phyloP scores from a whole-genome alignment of 225 moss, liverwort and hornwort species.

The Marchantia polymorpha region DNA sequence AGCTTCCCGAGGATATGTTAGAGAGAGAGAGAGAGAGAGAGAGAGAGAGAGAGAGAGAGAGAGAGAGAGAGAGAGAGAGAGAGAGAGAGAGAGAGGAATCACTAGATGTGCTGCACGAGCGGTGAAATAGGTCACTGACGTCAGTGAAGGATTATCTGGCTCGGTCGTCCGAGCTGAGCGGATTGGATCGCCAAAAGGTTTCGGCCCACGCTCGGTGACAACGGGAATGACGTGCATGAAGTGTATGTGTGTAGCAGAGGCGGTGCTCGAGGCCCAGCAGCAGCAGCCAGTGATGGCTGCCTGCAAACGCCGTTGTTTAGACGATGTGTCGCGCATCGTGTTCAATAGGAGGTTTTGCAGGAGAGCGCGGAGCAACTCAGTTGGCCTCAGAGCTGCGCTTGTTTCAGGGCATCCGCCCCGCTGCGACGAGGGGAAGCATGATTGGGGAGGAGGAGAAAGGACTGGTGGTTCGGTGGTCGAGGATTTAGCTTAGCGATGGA shows the following conservation, averaged over 20 bases:
- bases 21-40: background rate
- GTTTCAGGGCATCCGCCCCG: background rate
- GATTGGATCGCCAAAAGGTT: conserved; percentile 10
- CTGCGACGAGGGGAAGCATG: background rate
- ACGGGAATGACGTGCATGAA: background rate
- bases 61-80: background rate
- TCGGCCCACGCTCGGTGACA: background rate
- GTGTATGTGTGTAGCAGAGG: background rate
- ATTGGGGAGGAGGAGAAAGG: conserved; percentile 6
- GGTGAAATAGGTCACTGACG: conserved; percentile 11
- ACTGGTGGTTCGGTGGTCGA: conserved; percentile 9
- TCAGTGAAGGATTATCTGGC: background rate
- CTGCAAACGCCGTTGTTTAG: background rate
- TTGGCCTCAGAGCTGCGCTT: background rate
- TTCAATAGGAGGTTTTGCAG: background rate
- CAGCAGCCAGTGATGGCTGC: background rate
- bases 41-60: background rate
- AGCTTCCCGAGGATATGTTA: background rate
- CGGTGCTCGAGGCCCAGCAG: background rate
- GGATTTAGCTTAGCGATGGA: background rate
- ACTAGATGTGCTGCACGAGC: background rate
- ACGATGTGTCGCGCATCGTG: background rate
- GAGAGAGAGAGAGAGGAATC: background rate
- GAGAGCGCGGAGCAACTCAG: background rate
- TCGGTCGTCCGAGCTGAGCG: background rate